A percentile compares a stretch with the other conserved stretches of the same genome.
Evolutionary conservation across 2,329 filamentous ascomycete genomes (phyloP).

Genomic region (Claviceps africana): DNA sequence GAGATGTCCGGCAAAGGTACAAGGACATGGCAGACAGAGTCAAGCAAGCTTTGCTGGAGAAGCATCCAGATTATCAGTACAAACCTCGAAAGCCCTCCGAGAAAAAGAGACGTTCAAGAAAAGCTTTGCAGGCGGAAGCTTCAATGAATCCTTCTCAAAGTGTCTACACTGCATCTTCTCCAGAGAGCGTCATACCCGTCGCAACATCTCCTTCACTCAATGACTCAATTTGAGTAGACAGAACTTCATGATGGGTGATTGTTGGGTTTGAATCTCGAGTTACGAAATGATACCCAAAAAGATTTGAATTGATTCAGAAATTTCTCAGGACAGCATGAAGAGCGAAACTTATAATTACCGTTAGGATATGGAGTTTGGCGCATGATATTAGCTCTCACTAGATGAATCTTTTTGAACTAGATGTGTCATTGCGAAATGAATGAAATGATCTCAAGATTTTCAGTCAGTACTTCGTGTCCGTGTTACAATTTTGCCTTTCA

Average conservation of each 20-base stretch:
- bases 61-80: conserved; percentile 26
- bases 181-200: conserved; percentile 4
- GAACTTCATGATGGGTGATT: neutral
- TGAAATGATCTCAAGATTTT: neutral
- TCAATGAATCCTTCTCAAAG: neutral
- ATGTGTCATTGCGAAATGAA: neutral
- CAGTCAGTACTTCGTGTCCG: neutral
- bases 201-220: neutral
- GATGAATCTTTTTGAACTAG: neutral
- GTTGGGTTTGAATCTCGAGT: neutral
- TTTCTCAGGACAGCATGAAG: neutral
- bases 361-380: neutral
- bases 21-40: conserved; percentile 17
- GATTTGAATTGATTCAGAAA: neutral
- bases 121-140: neutral
- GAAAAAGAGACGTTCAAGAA: conserved; percentile 10
- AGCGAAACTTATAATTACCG: neutral
- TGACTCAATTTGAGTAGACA: neutral
- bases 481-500: neutral
- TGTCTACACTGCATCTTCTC: conserved; percentile 4
- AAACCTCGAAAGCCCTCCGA: conserved; percentile 20
- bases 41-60: conserved; percentile 16
- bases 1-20: conserved; percentile 18
- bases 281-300: neutral
- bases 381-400: neutral